These are phyloP conservation scores for Aquilaria agallochum DNA, from an alignment of 441 rosid genomes.

Conservation along the genomic window DNA sequence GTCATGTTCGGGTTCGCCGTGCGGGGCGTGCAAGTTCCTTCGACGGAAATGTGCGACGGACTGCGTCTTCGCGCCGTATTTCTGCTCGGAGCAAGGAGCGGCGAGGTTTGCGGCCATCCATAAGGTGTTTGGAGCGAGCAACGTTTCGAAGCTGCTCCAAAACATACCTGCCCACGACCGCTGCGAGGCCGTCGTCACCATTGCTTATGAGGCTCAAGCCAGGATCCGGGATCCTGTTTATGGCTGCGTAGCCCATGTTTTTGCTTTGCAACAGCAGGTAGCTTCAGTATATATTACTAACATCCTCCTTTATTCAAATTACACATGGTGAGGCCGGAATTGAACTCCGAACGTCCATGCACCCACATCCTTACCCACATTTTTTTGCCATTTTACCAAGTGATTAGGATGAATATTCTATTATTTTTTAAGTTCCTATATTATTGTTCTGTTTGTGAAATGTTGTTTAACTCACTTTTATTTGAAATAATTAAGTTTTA, in stretches of 20 bases:
- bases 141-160: constrained; percentile 73
- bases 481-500: too few relatives aligned
- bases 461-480: too few relatives aligned
- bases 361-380: too few relatives aligned
- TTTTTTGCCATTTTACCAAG: too few relatives aligned
- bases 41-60: constrained; percentile 83
- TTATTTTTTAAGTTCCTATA: neutral
- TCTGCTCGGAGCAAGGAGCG: constrained; percentile 86
- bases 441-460: constrained; percentile 1
- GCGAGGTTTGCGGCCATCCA: constrained; percentile 89
- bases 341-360: too few relatives aligned
- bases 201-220: constrained; percentile 95
- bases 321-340: too few relatives aligned
- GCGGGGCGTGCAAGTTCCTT: constrained; percentile 96
- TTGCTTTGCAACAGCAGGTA: constrained; percentile 90
- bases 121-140: constrained; percentile 93
- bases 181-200: constrained; percentile 86
- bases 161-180: constrained; percentile 83
- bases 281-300: too few relatives aligned
- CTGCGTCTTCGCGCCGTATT: constrained; percentile 90
- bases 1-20: constrained; percentile 56
- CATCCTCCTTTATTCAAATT: too few relatives aligned
- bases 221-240: constrained; percentile 89
- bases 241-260: constrained; percentile 90
- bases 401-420: too few relatives aligned